Percentiles rank a stretch among this genome's conserved stretches.
Conservation (phyloP, 2,329 filamentous ascomycete species). For the Fusarium gaditjirri region DNA sequence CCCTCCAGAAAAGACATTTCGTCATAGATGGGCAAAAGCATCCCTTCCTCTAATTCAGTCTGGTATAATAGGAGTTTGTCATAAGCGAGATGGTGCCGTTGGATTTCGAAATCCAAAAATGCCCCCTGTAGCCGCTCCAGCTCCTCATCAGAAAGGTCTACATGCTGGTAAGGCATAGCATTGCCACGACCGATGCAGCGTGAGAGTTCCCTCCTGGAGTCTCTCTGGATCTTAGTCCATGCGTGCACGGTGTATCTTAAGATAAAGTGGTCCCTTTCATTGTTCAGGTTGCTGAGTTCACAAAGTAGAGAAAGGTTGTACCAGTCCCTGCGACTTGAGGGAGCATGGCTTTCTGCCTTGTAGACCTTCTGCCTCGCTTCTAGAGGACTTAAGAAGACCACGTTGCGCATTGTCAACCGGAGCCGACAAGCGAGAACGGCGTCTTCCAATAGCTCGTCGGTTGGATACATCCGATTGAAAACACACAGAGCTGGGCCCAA, state of each 20-base stretch:
- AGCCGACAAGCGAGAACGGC: neutral
- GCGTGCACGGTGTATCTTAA: neutral
- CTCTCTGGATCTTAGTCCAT: neutral
- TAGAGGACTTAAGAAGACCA: neutral
- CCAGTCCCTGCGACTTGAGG: neutral
- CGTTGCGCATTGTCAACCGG: neutral
- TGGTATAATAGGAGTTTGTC: neutral
- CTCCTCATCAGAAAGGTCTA: neutral
- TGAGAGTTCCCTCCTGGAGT: neutral
- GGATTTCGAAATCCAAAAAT: neutral
- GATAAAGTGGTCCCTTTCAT: neutral
- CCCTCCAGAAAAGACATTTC: neutral
- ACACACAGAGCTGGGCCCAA: no score
- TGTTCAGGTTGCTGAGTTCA: neutral
- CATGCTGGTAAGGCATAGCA: neutral
- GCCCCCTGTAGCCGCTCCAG: neutral
- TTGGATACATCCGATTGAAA: no score
- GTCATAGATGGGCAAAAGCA: neutral
- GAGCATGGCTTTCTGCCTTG: neutral
- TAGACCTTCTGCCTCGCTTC: neutral
- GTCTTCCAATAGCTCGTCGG: no score
- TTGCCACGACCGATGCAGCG: no score
- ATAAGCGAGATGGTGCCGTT: neutral
- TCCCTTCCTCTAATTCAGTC: neutral
- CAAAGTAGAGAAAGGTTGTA: neutral